These are phyloP conservation scores for Penicillium sp. DNA, from an alignment of 2,329 filamentous ascomycete genomes.

Conservation along the genomic window DNA sequence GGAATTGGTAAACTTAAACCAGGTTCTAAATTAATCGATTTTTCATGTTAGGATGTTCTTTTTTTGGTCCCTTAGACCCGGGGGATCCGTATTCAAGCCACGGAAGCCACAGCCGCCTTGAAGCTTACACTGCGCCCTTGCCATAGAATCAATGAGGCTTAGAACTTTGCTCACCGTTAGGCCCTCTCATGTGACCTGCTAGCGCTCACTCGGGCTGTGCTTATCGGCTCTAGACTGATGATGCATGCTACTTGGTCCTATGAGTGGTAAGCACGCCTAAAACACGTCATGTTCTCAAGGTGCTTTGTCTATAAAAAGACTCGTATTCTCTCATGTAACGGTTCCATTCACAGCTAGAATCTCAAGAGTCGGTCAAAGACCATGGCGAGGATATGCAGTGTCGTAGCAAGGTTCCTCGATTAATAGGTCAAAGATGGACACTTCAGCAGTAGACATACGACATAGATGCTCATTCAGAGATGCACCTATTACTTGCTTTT, in stretches of 20 bases:
- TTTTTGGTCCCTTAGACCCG: not conserved
- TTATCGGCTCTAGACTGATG: not conserved
- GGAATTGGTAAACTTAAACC: not conserved
- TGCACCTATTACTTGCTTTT: no score
- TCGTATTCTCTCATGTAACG: no score
- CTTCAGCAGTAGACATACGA: not conserved
- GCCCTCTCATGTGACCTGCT: not conserved
- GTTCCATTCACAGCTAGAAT: not conserved
- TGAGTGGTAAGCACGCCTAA: not conserved
- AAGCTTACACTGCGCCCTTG: not conserved
- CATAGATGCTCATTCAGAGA: no score
- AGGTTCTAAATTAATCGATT: conserved; percentile 1
- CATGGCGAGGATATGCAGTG: no score
- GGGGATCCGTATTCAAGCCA: not conserved
- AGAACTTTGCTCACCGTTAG: not conserved
- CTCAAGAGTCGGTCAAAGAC: not conserved
- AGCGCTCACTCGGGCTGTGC: not conserved
- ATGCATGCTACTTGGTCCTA: not conserved
- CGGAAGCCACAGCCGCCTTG: not conserved
- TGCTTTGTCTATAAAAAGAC: not conserved
- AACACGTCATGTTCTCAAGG: not conserved
- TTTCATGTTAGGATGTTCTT: not conserved
- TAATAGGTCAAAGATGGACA: not conserved
- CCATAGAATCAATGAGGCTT: no score
- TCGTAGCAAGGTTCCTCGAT: not conserved